Conservation (phyloP, 257 asterid species). For the Solanum appendiculatum region DNA sequence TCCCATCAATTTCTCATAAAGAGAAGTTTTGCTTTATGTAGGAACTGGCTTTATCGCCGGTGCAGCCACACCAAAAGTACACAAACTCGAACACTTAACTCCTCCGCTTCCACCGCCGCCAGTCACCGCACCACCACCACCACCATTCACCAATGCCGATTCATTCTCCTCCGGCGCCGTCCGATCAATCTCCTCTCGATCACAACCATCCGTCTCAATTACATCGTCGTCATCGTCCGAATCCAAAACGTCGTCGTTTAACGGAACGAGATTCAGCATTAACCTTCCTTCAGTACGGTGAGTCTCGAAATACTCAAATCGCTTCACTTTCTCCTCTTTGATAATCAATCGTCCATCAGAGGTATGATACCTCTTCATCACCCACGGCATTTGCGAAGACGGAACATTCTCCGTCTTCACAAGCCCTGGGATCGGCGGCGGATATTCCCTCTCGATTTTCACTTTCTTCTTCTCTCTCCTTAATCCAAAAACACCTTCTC, state of each 20-base stretch:
- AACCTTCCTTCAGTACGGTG: slow-evolving; percentile 53
- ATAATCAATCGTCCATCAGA: slow-evolving; percentile 59
- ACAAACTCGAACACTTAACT: slow-evolving; percentile 22
- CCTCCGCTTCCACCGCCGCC: slow-evolving; percentile 13
- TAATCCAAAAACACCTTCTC: not conserved
- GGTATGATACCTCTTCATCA: slow-evolving; percentile 34
- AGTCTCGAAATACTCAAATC: slow-evolving; percentile 53
- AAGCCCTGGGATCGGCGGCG: slow-evolving; percentile 59
- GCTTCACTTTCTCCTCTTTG: slow-evolving; percentile 40
- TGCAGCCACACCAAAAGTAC: slow-evolving; percentile 21
- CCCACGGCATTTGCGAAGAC: slow-evolving; percentile 52
- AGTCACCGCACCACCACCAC: not conserved
- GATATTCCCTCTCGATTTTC: slow-evolving; percentile 17
- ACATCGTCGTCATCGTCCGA: not conserved
- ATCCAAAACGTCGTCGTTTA: slow-evolving; percentile 8
- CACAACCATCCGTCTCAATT: slow-evolving; percentile 8
- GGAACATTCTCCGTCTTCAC: slow-evolving; percentile 23
- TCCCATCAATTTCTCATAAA: not conserved
- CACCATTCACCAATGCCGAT: not conserved
- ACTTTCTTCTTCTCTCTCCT: not conserved
- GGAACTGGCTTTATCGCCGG: slow-evolving; percentile 34
- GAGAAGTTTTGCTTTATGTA: slow-evolving; percentile 7
- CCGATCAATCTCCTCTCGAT: slow-evolving; percentile 1
- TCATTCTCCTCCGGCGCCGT: not conserved
- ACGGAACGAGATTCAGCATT: slow-evolving; percentile 37